Percentiles rank a stretch among this genome's conserved stretches.
Evolutionary conservation across 768 basidiomycete genomes (phyloP).

Genomic region (Serendipita vermifera): DNA sequence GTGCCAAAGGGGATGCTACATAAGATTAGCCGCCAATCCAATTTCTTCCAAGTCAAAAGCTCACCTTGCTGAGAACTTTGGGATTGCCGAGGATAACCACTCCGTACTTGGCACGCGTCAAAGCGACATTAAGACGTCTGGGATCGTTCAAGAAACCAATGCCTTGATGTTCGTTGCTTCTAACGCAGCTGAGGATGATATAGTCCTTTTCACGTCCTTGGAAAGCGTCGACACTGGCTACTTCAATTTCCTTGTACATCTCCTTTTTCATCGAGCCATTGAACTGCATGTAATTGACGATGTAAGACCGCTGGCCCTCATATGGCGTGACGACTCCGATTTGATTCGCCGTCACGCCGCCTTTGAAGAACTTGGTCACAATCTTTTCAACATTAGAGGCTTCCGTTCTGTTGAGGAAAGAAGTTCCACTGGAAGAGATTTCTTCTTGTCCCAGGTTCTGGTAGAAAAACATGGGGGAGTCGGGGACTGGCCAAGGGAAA

Average conservation of each 20-base stretch:
- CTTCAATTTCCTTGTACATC: slow-evolving; percentile 97
- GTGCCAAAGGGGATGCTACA: slow-evolving; percentile 94
- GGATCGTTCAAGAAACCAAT: slow-evolving; percentile 99
- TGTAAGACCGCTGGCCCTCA: slow-evolving; percentile 95
- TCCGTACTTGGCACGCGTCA: slow-evolving; percentile 96
- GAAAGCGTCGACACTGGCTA: slow-evolving; percentile 97
- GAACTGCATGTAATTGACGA: slow-evolving; percentile 99
- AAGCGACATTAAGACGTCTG: slow-evolving; percentile 86
- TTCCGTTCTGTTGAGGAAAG: slow-evolving; percentile 97
- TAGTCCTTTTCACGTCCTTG: slow-evolving; percentile 99
- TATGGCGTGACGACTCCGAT: slow-evolving; percentile 99
- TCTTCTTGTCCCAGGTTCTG: slow-evolving; percentile 98
- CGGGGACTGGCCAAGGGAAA: slow-evolving; percentile 95
- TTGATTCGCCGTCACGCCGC: slow-evolving; percentile 86
- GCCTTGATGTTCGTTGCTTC: slow-evolving; percentile 98
- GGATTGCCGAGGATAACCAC: slow-evolving; percentile 99
- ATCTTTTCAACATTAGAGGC: slow-evolving; percentile 99
- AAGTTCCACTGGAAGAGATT: slow-evolving; percentile 95
- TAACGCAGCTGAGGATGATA: slow-evolving; percentile 92
- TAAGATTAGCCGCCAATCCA: slow-evolving; percentile 6
- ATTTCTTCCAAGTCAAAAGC: slow-evolving; percentile 16
- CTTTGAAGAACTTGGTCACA: slow-evolving; percentile 99
- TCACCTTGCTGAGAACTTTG: slow-evolving; percentile 95
- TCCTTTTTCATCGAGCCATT: slow-evolving; percentile 99
- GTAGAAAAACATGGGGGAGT: slow-evolving; percentile 99